phyloP scores from a whole-genome alignment of 352 stramenopile species.

The Globisporangium perplexum region DNA sequence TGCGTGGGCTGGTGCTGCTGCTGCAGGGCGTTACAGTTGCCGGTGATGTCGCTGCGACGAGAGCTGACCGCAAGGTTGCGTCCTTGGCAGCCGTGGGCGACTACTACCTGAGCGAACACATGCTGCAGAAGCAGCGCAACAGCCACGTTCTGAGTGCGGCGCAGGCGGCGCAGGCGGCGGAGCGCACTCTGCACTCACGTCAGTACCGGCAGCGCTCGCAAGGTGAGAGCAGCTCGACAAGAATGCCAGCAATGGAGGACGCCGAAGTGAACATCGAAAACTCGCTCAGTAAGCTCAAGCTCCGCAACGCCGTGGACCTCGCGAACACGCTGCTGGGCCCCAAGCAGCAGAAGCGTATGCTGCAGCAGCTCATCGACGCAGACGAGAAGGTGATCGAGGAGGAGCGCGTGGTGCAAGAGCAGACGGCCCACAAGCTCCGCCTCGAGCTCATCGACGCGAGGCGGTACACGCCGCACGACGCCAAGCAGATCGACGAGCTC shows the following conservation, averaged over 20 bases:
- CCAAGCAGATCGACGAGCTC: constrained; percentile 14
- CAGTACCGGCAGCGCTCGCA: no score
- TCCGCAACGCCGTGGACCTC: constrained; percentile 66
- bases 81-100: constrained; percentile 23
- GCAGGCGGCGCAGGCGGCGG: background rate
- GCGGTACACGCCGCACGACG: constrained; percentile 16
- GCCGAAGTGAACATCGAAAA: constrained; percentile 40
- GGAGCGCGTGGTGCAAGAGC: constrained; percentile 48
- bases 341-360: constrained; percentile 63
- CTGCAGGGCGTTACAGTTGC: background rate
- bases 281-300: constrained; percentile 59
- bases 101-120: constrained; percentile 33
- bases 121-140: constrained; percentile 22
- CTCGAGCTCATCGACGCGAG: constrained; percentile 38
- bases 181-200: background rate
- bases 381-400: constrained; percentile 65
- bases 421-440: constrained; percentile 50
- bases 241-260: no score
- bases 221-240: no score
- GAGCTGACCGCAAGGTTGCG: background rate
- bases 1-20: constrained; percentile 1
- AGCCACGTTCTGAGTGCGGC: constrained; percentile 23
- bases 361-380: constrained; percentile 61
- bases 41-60: background rate
- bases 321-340: constrained; percentile 37